phyloP scores from a whole-genome alignment of 768 basidiomycete species.

The Sporobolomyces phaffii region DNA sequence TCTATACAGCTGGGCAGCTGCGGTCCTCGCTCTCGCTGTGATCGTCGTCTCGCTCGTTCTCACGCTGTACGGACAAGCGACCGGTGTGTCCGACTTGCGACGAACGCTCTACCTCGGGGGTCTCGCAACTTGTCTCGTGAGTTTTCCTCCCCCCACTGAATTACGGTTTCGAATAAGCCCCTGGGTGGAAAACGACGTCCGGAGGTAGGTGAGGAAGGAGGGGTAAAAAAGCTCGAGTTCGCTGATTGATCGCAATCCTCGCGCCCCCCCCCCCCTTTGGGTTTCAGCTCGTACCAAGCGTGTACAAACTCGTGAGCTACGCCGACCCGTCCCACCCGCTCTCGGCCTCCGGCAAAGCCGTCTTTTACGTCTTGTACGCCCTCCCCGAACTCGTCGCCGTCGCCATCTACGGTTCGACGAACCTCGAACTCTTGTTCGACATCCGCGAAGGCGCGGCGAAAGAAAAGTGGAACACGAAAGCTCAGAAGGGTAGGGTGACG shows the following conservation, averaged over 20 bases:
- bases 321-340: background rate
- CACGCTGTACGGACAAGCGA: background rate
- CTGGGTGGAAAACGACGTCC: too few species aligned
- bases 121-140: background rate
- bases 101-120: background rate
- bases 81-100: background rate
- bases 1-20: background rate
- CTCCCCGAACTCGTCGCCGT: slow-evolving; percentile 2
- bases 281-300: slow-evolving; percentile 3
- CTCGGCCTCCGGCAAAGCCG: slow-evolving; percentile 3
- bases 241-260: too few species aligned
- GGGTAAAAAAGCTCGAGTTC: too few species aligned
- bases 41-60: background rate
- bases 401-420: background rate
- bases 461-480: slow-evolving; percentile 3
- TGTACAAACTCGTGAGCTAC: slow-evolving; percentile 4
- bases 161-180: too few species aligned
- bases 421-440: slow-evolving; percentile 6
- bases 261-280: too few species aligned
- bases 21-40: background rate
- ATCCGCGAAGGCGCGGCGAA: slow-evolving; percentile 2
- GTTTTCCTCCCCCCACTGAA: background rate
- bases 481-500: background rate
- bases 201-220: too few species aligned
- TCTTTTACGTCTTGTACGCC: slow-evolving; percentile 13